phyloP scores from a whole-genome alignment of 306 rosid species.

The Comarum palustre region DNA sequence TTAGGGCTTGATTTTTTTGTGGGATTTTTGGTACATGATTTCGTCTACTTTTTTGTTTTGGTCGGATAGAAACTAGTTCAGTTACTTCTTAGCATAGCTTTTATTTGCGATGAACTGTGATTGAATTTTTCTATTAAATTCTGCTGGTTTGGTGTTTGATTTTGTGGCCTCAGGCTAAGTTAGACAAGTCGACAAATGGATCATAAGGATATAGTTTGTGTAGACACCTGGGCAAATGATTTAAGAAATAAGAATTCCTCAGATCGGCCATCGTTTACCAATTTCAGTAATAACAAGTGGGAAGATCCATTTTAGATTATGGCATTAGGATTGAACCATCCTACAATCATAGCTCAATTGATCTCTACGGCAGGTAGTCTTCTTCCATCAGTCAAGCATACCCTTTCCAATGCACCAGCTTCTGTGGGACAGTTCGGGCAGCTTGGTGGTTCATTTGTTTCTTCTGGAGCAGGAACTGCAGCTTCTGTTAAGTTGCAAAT shows the following conservation, averaged over 20 bases:
- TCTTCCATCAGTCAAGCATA: slow-evolving; percentile 73
- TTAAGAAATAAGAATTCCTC: slow-evolving; percentile 37
- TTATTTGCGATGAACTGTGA: slow-evolving; percentile 5
- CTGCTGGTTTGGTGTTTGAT: slow-evolving; percentile 33
- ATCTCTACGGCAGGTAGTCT: slow-evolving; percentile 93
- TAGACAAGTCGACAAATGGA: slow-evolving; percentile 43
- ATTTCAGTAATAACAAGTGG: slow-evolving; percentile 50
- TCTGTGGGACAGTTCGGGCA: slow-evolving; percentile 48
- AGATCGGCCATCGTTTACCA: slow-evolving; percentile 38
- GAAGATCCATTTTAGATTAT: slow-evolving; percentile 42
- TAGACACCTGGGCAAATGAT: slow-evolving; percentile 53
- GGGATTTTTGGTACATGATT: neutral
- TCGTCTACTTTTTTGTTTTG: neutral
- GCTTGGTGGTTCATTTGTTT: slow-evolving; percentile 40
- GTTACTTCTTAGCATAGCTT: neutral
- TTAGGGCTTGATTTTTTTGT: neutral
- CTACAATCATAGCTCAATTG: slow-evolving; percentile 79
- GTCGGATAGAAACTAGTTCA: neutral
- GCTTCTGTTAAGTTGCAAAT: slow-evolving; percentile 37
- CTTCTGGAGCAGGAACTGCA: slow-evolving; percentile 39
- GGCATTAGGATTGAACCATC: slow-evolving; percentile 48
- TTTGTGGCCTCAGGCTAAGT: slow-evolving; percentile 18
- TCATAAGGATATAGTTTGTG: slow-evolving; percentile 50
- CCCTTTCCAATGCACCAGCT: slow-evolving; percentile 38
- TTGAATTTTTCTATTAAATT: slow-evolving; percentile 8